These are phyloP conservation scores for Xylaria sp. DNA, from an alignment of 2,329 filamentous ascomycete genomes.

Conservation along the genomic window DNA sequence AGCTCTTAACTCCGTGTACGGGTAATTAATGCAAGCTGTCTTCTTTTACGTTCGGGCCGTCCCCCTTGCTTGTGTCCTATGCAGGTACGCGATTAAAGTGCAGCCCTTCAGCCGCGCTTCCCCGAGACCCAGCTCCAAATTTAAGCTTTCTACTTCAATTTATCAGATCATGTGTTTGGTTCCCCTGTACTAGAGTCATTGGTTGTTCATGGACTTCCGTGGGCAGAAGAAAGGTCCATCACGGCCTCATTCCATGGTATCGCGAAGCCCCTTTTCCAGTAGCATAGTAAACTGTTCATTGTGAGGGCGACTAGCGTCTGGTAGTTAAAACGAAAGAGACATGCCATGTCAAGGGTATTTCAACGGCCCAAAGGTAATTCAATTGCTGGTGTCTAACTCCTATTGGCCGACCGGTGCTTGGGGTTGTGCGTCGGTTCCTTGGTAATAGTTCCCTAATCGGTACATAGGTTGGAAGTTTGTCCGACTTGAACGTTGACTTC, in stretches of 20 bases:
- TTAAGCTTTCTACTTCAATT: not conserved
- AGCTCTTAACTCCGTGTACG: not conserved
- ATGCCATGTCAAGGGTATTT: not conserved
- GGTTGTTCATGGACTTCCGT: not conserved
- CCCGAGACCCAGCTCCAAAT: not conserved
- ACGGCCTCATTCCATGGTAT: not conserved
- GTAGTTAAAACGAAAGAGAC: not conserved
- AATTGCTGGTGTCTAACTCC: slow-evolving; percentile 7
- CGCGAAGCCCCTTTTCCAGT: not conserved
- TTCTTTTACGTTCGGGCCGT: not conserved
- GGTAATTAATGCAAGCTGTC: no score
- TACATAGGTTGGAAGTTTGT: slow-evolving; percentile 3
- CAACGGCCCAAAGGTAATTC: not conserved
- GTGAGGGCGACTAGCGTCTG: not conserved
- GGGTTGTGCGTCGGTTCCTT: slow-evolving; percentile 1
- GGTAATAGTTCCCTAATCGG: not conserved
- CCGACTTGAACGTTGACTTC: slow-evolving; percentile 15
- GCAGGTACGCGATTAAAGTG: not conserved
- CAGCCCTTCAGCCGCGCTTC: not conserved
- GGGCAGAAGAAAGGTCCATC: not conserved
- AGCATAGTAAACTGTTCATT: not conserved
- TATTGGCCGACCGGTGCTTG: not conserved
- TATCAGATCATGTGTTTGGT: not conserved
- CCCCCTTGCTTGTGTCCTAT: not conserved
- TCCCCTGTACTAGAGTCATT: not conserved